Base-by-base conservation (phyloP, 139 green algal genomes). In the Chlamydomonas incerta region DNA sequence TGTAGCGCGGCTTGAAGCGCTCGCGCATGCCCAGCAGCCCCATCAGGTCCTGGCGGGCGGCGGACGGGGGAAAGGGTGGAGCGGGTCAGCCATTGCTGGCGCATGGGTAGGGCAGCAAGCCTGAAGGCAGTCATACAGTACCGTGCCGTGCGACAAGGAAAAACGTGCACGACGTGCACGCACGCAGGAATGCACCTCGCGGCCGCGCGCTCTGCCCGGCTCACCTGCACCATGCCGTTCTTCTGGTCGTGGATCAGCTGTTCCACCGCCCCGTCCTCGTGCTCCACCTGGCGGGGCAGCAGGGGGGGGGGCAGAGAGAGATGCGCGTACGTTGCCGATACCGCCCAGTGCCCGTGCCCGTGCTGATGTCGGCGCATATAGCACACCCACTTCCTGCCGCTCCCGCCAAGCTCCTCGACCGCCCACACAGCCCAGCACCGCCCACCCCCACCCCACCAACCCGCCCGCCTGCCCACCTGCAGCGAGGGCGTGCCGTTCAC, bases 401-500 rank as follows among this genome's bases (percentile, higher is more conserved):
- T 24, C 11, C 55, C 55, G 55, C 15, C 52, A 58, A 58, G 52
- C 55, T 28, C 55, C 18, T 18, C 18, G 11, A 23, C 55, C 21
- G 9, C 55, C 55, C 9, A 3, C 55, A 24, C 18, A 24, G 11
- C 55, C 55, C 67, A 13, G 15, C 33, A 24, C 11, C 31, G 8
- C 67, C 37, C 66, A 28, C 29, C 14, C 73, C 29, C n/a, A 91
- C 77, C 3, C 67, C 67, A 52, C 37, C 66, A 28, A 21, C 8
- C 79, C 29, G 23, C 91, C 77, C 3, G 60, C 68, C 50, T 84
- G 14, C 91, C 73, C 18, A 92, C 92, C 21, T 90, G 87, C 75
- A 94, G 70, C 8, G 87, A 92, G 3, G 92, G 92, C 9, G 92
- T 94, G 46, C 88, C 89, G 71, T 94, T 94, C 20, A 92, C 92